phyloP scores from a whole-genome alignment of 495 filamentous ascomycete genomes.

The Annulohypoxylon moriforme region DNA sequence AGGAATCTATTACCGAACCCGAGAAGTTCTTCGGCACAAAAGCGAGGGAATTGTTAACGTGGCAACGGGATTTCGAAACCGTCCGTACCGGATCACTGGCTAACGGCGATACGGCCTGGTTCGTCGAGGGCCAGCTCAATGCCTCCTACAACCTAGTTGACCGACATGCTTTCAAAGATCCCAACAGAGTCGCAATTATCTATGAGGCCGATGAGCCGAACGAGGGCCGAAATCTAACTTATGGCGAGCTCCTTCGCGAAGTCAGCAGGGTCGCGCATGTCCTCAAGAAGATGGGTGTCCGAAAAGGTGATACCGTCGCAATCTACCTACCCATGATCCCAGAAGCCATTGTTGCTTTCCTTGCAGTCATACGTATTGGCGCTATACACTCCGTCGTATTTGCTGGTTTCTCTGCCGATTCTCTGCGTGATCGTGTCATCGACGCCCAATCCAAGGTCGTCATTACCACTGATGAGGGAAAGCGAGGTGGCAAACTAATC shows the following conservation, averaged over 20 bases:
- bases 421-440: slow-evolving; percentile 92
- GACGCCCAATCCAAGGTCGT: slow-evolving; percentile 91
- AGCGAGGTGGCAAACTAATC: slow-evolving; percentile 96
- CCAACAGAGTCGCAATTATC: slow-evolving; percentile 93
- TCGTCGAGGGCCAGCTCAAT: slow-evolving; percentile 91
- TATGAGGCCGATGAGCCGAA: slow-evolving; percentile 95
- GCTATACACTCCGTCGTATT: slow-evolving; percentile 99
- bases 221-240: slow-evolving; percentile 90
- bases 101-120: slow-evolving; percentile 93
- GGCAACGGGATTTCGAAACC: slow-evolving; percentile 92
- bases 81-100: slow-evolving; percentile 81
- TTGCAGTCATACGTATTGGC: slow-evolving; percentile 92
- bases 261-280: slow-evolving; percentile 88
- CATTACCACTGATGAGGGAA: slow-evolving; percentile 97
- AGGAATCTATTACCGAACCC: slow-evolving; percentile 93
- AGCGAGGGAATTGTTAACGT: slow-evolving; percentile 90
- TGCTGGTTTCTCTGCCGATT: slow-evolving; percentile 97
- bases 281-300: slow-evolving; percentile 92
- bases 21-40: slow-evolving; percentile 89
- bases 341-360: slow-evolving; percentile 89
- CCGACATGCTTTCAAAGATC: slow-evolving; percentile 92
- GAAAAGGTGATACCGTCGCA: slow-evolving; percentile 97
- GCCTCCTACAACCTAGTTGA: slow-evolving; percentile 98
- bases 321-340: slow-evolving; percentile 99
- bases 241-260: slow-evolving; percentile 91